phyloP scores from a whole-genome alignment of 2,329 filamentous ascomycete genomes.

The Pseudopyricularia javanii region DNA sequence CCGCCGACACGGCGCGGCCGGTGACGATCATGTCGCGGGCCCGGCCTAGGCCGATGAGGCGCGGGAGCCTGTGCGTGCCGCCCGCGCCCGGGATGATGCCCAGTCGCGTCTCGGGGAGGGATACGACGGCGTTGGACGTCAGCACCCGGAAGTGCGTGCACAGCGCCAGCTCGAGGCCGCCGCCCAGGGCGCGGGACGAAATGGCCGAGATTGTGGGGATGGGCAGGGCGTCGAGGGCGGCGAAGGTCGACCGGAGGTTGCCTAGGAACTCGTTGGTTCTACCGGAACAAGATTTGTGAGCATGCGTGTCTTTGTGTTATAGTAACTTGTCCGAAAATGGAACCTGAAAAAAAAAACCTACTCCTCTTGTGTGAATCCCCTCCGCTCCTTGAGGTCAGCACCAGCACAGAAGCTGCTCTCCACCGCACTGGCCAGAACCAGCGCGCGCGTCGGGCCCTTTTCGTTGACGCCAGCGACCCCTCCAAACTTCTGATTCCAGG shows the following conservation, averaged over 20 bases:
- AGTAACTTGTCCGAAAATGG: too few species aligned
- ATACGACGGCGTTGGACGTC: constrained; percentile 64
- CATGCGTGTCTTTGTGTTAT: too few species aligned
- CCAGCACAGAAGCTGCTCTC: constrained; percentile 87
- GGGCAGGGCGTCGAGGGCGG: constrained; percentile 59
- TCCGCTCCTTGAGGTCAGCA: constrained; percentile 84
- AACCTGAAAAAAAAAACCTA: too few species aligned
- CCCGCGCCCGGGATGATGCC: constrained; percentile 93
- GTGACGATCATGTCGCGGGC: constrained; percentile 89
- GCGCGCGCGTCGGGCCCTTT: constrained; percentile 56
- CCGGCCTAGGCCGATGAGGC: constrained; percentile 64
- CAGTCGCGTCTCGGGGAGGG: constrained; percentile 80
- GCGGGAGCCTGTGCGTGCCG: constrained; percentile 78
- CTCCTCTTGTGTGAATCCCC: constrained; percentile 66
- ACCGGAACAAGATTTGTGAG: too few species aligned
- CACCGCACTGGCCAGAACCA: constrained; percentile 76
- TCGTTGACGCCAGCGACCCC: constrained; percentile 29
- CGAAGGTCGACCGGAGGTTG: constrained; percentile 65
- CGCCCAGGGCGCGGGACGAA: constrained; percentile 75
- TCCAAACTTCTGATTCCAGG: constrained; percentile 26
- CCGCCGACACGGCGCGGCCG: constrained; percentile 67
- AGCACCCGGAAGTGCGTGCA: constrained; percentile 84
- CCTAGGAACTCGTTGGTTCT: constrained; percentile 72
- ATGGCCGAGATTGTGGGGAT: constrained; percentile 87
- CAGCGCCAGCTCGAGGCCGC: constrained; percentile 85